Conservation (phyloP, 306 rosid species). For the Rosa rugosa region DNA sequence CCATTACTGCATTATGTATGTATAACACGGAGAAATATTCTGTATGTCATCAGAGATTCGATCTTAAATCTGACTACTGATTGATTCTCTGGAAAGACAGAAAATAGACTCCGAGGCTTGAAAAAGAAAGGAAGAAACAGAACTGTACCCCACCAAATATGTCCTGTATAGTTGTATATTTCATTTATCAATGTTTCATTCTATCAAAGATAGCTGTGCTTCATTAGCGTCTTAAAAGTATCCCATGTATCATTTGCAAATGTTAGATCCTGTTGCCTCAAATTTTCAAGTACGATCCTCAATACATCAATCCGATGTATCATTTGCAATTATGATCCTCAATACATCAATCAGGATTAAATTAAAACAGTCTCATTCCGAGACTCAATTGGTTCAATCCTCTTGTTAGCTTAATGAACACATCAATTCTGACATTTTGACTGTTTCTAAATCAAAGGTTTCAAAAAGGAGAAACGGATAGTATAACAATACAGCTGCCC, state of each 20-base stretch:
- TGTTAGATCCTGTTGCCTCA: neutral
- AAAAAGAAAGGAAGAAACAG: neutral
- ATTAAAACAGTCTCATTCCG: neutral
- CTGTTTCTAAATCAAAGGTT: constrained; percentile 20
- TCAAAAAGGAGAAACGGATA: neutral
- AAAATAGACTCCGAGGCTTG: neutral
- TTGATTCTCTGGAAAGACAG: constrained; percentile 8
- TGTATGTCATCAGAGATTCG: neutral
- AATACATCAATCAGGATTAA: neutral
- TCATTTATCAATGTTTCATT: neutral
- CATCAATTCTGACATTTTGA: neutral
- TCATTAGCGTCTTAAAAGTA: neutral
- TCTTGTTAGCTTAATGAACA: constrained; percentile 4
- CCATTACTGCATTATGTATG: neutral
- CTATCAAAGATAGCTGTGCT: neutral
- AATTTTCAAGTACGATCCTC: neutral
- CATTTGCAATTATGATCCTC: neutral
- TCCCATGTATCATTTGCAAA: neutral
- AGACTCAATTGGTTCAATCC: constrained; percentile 17
- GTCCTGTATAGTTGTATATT: neutral
- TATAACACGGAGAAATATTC: neutral
- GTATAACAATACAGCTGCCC: constrained; percentile 21
- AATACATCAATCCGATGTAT: neutral
- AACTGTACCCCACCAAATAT: neutral
- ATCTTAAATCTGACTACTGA: neutral